A percentile compares a stretch with the other conserved stretches of the same genome.
Conservation (phyloP, 2,329 filamentous ascomycete species). For the Venturia pyrina region DNA sequence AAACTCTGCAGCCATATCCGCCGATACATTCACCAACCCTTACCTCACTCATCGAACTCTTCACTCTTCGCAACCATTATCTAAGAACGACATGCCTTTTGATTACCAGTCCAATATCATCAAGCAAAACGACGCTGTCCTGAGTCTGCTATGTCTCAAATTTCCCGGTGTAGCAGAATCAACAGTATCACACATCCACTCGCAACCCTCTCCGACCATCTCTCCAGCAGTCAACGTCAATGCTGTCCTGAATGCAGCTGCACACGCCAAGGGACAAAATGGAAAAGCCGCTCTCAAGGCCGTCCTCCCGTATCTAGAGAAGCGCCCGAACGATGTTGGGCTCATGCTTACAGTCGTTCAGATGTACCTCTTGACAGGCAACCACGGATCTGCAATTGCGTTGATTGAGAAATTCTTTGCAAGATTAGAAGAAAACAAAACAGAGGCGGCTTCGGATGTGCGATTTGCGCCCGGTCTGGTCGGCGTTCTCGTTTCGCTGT, state of each 20-base stretch:
- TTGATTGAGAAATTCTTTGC: constrained; percentile 67
- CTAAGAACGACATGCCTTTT: constrained; percentile 57
- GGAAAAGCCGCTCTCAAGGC: constrained; percentile 60
- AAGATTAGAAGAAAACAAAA: constrained; percentile 54
- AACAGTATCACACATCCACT: constrained; percentile 36
- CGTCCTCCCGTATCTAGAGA: constrained; percentile 59
- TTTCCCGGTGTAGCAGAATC: constrained; percentile 52
- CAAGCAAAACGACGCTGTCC: constrained; percentile 51
- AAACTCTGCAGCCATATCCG: constrained; percentile 46
- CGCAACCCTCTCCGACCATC: constrained; percentile 28
- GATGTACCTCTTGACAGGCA: constrained; percentile 63
- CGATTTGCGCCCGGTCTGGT: constrained; percentile 80
- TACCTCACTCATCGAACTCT: constrained; percentile 56
- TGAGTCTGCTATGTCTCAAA: constrained; percentile 60
- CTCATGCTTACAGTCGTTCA: constrained; percentile 72
- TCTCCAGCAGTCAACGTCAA: constrained; percentile 44
- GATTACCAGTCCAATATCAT: constrained; percentile 56
- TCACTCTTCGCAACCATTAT: constrained; percentile 42
- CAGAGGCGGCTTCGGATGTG: constrained; percentile 51
- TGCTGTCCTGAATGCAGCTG: constrained; percentile 63
- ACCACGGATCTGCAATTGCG: constrained; percentile 62
- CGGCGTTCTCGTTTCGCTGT: constrained; percentile 68
- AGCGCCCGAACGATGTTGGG: constrained; percentile 69
- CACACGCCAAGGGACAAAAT: constrained; percentile 52
- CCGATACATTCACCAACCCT: constrained; percentile 45